Base-by-base conservation (phyloP, 1,284 basidiomycete genomes). In the Omphalotus olearius region DNA sequence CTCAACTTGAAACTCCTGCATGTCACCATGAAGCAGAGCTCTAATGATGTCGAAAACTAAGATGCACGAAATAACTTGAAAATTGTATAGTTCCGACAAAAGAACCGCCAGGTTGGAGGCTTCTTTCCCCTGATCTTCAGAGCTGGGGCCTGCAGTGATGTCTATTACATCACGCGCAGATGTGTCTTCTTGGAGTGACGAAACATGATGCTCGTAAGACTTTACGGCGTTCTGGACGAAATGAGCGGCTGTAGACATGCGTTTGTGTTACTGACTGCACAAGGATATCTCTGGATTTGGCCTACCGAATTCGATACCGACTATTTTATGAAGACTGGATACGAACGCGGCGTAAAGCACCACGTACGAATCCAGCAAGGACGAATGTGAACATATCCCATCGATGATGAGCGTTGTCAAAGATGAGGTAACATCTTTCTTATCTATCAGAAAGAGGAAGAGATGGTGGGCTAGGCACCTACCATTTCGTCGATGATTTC, bases 81-180 rank as follows among this genome's bases (percentile, higher is more conserved):
- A 91, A 66, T 98, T 98, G 74, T 98, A 98, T 35, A 99, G 72
- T 64, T 98, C 93, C 2, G 93, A 90, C 18, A 98, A 73, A 7
- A 99, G 78, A 0, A 92, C 83, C 30, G 95, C 77, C 26, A 99
- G 71, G 66, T 99, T 99, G 14, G 89, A 83, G 56, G 86, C 87
- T 66, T 97, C 91, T 68, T 98, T 98, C 28, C 88, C 87, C 7
- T 70, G 61, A 6, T 68, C 67, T 23, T 56, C 65, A 39, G 50
- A 59, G 7, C 55, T 58, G 20, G 54, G 47, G 20, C 54, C 61
- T 2, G 53, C 26, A 16, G 52, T 52, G 33, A 46, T 47, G 33
- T 52, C 52, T 7, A 50, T 38, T 43, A 58, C 50, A 23, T 30
- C 45, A 56, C 54, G 50, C 17, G 58, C 47, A 25, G 58, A 50